Conservation (phyloP, 2,329 filamentous ascomycete species). For the Mycogone perniciosa region DNA sequence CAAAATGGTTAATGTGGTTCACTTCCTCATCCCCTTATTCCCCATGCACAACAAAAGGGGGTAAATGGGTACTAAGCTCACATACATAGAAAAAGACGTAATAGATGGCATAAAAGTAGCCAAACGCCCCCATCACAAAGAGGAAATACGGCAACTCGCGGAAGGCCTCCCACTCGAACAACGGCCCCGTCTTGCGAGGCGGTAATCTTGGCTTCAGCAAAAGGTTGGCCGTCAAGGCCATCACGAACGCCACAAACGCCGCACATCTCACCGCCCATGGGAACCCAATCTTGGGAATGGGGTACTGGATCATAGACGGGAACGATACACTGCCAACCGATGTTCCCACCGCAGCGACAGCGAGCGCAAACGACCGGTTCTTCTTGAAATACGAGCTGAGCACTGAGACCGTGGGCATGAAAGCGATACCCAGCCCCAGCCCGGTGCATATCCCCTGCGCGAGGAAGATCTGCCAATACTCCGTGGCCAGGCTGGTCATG, state of each 20-base stretch:
- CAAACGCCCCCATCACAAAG: conserved; percentile 44
- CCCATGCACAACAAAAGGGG: conserved; percentile 4
- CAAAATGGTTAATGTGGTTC: conserved; percentile 3
- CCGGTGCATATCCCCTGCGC: conserved; percentile 48
- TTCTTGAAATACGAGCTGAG: conserved; percentile 56
- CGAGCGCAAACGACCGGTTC: conserved; percentile 51
- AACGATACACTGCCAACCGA: conserved; percentile 51
- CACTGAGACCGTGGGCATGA: conserved; percentile 53
- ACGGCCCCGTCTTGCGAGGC: conserved; percentile 40
- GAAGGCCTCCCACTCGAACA: conserved; percentile 53
- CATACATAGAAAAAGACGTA: conserved; percentile 39
- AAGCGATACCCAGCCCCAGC: conserved; percentile 49
- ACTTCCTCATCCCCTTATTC: neutral
- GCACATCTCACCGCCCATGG: conserved; percentile 58
- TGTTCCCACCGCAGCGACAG: conserved; percentile 53
- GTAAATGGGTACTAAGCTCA: conserved; percentile 25
- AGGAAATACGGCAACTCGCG: conserved; percentile 48
- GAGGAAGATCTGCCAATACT: conserved; percentile 49
- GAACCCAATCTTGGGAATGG: conserved; percentile 54
- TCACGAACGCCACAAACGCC: conserved; percentile 53
- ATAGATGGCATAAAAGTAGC: conserved; percentile 35
- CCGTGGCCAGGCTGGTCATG: conserved; percentile 37
- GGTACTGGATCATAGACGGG: conserved; percentile 49
- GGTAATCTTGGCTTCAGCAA: conserved; percentile 40
- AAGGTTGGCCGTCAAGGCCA: conserved; percentile 34